Base-by-base conservation (phyloP, 2,329 filamentous ascomycete species). In the Venturia aucupariae region DNA sequence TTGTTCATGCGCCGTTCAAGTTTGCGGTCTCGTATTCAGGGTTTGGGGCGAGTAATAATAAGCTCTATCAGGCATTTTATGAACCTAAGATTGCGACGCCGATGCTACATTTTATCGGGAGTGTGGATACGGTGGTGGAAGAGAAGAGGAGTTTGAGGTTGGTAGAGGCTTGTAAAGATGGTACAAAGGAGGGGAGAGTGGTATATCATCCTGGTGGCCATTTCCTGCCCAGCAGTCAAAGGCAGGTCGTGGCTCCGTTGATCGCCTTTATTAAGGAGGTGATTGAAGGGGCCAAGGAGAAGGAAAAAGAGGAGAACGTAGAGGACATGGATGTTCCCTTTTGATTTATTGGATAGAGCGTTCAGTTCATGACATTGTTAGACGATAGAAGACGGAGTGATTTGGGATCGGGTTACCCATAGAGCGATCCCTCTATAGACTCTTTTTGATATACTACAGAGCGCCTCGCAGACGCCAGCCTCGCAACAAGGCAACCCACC, bases 131-230 rank as follows among this genome's bases (percentile, higher is more conserved):
- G 2, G 90, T 97, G 0, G 92, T 97, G 0, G 90, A 92, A 39
- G 92, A 97, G 78, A 75, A 76, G 63, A 80, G 90, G 71, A 90
- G 85, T 73, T 79, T 83, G 70, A 82, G 79, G 27, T 76, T 97
- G 65, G 81, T 89, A 2, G 86, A 91, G 30, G 80, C 82, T 59
- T 90, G 86, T 73, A 81, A 70, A n/a, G 84, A 68, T 72, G 78
- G 75, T 48, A 81, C 77, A 68, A 80, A 71, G 79, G 84, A 68
- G 72, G 78, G 75, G 54, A 81, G 77, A 69, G 80, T 84, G 62
- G 80, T 88, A 62, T 85, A 88, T 70, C 91, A 96, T 75, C 92
- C 93, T 1, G 93, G 93, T 8, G 92, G 92, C 0, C 93, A 97
- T 74, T 92, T 96, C 71, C 84, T 97, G 71, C 93, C 93, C 0